phyloP scores from a whole-genome alignment of 148 eudicot species.

The Rhododendron mucronatum region DNA sequence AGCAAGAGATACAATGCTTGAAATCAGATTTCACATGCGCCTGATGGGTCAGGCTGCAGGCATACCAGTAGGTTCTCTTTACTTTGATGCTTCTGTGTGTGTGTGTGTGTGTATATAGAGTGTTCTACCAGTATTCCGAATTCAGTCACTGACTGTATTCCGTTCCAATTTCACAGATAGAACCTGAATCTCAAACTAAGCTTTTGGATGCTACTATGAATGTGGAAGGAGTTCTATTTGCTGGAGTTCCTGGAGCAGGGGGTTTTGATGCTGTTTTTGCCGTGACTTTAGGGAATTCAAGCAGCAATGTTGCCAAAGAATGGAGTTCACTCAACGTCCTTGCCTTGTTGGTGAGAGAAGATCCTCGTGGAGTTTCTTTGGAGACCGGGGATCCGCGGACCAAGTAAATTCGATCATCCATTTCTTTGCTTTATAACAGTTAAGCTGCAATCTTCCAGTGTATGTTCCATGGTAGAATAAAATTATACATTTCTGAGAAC shows the following conservation, averaged over 20 bases:
- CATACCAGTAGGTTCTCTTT: constrained; percentile 59
- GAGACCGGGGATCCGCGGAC: constrained; percentile 74
- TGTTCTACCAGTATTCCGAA: neutral
- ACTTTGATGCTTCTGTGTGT: neutral
- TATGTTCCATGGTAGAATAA: neutral
- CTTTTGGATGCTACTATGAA: constrained; percentile 83
- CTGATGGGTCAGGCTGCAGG: constrained; percentile 95
- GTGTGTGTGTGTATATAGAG: too few relatives aligned
- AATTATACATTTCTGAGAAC: neutral
- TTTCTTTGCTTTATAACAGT: constrained; percentile 45
- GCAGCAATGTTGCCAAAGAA: constrained; percentile 44
- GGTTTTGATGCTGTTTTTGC: constrained; percentile 95
- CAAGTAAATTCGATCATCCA: constrained; percentile 35
- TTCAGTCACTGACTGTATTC: neutral
- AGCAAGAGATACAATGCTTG: constrained; percentile 85
- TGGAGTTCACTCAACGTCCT: constrained; percentile 80
- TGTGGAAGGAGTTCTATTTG: constrained; percentile 80
- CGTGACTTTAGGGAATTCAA: constrained; percentile 60
- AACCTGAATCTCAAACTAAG: constrained; percentile 81
- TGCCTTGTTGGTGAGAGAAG: constrained; percentile 86
- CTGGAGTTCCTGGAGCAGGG: constrained; percentile 99
- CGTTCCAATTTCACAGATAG: constrained; percentile 51
- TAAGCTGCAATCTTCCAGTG: constrained; percentile 10
- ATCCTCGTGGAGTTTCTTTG: constrained; percentile 69
- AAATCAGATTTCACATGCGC: constrained; percentile 74